phyloP scores from a whole-genome alignment of 2,329 filamentous ascomycete species.

The Metarhizium album region DNA sequence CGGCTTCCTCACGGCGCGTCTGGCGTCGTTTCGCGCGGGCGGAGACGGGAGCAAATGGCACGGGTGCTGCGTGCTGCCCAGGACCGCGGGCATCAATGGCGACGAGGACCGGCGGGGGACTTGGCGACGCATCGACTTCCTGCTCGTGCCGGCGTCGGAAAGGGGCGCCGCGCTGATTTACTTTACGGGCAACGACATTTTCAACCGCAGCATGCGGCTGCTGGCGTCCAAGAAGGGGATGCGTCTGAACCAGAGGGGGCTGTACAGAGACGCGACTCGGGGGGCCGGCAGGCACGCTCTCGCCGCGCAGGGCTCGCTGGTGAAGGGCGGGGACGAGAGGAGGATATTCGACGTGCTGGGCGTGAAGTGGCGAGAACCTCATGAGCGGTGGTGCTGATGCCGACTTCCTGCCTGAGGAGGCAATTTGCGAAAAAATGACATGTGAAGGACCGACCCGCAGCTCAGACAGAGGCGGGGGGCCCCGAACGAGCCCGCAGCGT shows the following conservation, averaged over 20 bases:
- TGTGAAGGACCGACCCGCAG: no score
- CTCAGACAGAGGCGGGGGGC: no score
- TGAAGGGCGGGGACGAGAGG: conserved; percentile 67
- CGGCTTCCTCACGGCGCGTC: conserved; percentile 57
- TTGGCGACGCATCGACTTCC: conserved; percentile 77
- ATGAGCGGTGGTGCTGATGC: conserved; percentile 65
- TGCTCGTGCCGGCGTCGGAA: conserved; percentile 70
- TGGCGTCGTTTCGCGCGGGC: conserved; percentile 45
- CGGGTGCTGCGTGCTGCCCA: conserved; percentile 65
- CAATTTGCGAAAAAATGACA: no score
- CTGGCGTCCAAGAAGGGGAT: conserved; percentile 72
- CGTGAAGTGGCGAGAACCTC: conserved; percentile 73
- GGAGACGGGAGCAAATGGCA: conserved; percentile 71
- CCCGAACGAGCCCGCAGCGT: no score
- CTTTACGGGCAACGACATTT: conserved; percentile 91
- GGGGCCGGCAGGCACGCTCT: conserved; percentile 46
- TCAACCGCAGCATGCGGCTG: conserved; percentile 77
- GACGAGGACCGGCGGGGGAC: conserved; percentile 28
- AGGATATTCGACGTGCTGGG: conserved; percentile 72
- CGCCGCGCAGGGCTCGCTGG: conserved; percentile 54
- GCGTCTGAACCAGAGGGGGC: conserved; percentile 72
- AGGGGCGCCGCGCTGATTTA: conserved; percentile 83
- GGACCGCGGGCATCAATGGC: conserved; percentile 21
- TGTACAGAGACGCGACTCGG: conserved; percentile 62
- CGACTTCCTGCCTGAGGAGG: no score